phyloP scores from a whole-genome alignment of 805 yeast genomes.

The Zygosaccharomyces siamensis region DNA sequence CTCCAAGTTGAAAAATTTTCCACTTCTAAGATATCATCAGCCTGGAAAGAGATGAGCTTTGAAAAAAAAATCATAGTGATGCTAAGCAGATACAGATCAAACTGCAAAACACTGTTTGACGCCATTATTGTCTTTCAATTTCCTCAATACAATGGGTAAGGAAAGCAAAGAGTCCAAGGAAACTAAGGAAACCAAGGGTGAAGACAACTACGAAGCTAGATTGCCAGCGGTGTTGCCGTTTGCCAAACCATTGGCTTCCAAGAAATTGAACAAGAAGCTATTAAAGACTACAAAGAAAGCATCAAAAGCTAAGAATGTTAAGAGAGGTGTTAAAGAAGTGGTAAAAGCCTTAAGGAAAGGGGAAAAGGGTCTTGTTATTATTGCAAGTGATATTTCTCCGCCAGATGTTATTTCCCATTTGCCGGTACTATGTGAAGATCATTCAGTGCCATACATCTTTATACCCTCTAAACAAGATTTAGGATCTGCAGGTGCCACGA shows the following conservation, averaged over 20 bases:
- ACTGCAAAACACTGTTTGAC: neutral
- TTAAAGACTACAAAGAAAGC: conserved; percentile 96
- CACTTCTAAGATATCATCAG: neutral
- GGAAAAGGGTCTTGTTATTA: conserved; percentile 91
- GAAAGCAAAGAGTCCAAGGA: conserved; percentile 22
- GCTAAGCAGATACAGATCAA: neutral
- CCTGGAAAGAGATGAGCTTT: conserved; percentile 7
- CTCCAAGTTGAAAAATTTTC: conserved; percentile 9
- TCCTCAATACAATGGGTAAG: conserved; percentile 11
- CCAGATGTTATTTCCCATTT: conserved; percentile 94
- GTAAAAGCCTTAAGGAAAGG: conserved; percentile 97
- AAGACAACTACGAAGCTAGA: conserved; percentile 88
- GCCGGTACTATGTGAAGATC: conserved; percentile 96
- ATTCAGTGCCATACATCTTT: conserved; percentile 84
- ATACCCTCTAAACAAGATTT: conserved; percentile 97
- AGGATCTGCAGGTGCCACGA: conserved; percentile 98
- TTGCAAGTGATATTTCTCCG: conserved; percentile 98
- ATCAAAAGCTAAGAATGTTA: conserved; percentile 95
- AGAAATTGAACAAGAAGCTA: conserved; percentile 91
- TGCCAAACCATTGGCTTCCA: conserved; percentile 92
- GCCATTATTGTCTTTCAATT: neutral
- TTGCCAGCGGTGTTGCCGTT: conserved; percentile 86
- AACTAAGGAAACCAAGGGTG: conserved; percentile 27
- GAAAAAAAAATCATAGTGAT: neutral
- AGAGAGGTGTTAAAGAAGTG: conserved; percentile 98